Base-by-base conservation (phyloP, 1,284 basidiomycete species). In the Cryptococcus jaspeensis region DNA sequence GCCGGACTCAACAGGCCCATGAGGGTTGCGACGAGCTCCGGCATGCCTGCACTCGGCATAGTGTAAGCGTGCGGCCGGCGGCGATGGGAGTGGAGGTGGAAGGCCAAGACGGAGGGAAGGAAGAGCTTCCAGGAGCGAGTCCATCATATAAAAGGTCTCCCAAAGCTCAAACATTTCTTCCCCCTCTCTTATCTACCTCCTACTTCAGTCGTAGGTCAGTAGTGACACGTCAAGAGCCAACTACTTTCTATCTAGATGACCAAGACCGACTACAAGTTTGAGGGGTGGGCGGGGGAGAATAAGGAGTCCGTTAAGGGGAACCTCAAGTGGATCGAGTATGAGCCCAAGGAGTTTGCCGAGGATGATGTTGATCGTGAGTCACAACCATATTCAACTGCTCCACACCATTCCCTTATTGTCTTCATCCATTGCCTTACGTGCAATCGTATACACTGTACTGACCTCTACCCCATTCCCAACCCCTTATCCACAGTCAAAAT, bases 321-420 rank as follows among this genome's bases (percentile, higher is more conserved):
- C 42, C 56, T 79, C 53, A 67, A 73, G 60, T 72, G 65, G 58
- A 60, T 66, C 57, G 67, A 73, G 47, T 73, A 74, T 58, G 59
- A 70, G 52, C 72, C 73, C 41, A 77, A 78, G 65, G 52, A 66
- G 20, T 78, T 71, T 58, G 71, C 70, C 28, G 74, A 77, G 46
- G 72, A 72, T 50, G 77, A 79, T 55, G 69, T 79, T 35, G 78
- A 79, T 40, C 70, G 72, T 70, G 61, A 63, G 72, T 65, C n/a
- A 15, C 13, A 13, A 15, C 3, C 44, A 45, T 3, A n/a, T n/a
- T n/a, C n/a, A n/a, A n/a, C n/a, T 12, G 5, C 40, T 13, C 28
- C 9, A 4, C 28, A 4, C 38, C 28, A 50, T 22, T 2, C 35
- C 32, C 5, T 25, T 9, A 32, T n/a, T n/a, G n/a, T n/a, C n/a